Percentiles rank a stretch among this genome's conserved stretches.
Conservation (phyloP, 768 basidiomycete genomes). For the Hypholoma fasciculare region DNA sequence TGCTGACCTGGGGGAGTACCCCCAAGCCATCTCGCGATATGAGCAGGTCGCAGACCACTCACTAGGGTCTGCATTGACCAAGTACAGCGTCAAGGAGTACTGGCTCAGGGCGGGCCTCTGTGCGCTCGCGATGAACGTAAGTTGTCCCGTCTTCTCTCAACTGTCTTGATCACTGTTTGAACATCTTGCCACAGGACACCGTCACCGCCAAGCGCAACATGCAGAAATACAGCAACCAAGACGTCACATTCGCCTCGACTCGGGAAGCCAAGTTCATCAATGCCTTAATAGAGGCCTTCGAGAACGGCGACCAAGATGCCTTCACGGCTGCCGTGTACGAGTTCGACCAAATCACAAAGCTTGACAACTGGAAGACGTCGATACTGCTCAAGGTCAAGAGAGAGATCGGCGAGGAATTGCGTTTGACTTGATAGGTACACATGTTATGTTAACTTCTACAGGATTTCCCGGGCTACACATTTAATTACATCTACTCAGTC, state of each 20-base stretch:
- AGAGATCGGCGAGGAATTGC: conserved; percentile 53
- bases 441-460: background rate
- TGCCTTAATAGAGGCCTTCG: conserved; percentile 73
- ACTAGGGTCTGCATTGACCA: conserved; percentile 81
- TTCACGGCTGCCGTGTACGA: conserved; percentile 88
- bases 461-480: background rate
- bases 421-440: conserved; percentile 29
- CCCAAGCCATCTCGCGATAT: conserved; percentile 83
- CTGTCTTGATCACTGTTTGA: background rate
- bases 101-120: conserved; percentile 90
- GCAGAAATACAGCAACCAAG: conserved; percentile 74
- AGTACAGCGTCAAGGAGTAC: conserved; percentile 98
- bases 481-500: background rate
- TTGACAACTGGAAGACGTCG: conserved; percentile 96
- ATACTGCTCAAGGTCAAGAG: conserved; percentile 92
- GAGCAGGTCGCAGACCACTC: conserved; percentile 89
- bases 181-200: conserved; percentile 65
- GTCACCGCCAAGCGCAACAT: conserved; percentile 83
- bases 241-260: conserved; percentile 83
- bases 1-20: conserved; percentile 85
- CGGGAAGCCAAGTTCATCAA: conserved; percentile 90
- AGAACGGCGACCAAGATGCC: conserved; percentile 46
- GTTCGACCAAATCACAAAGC: conserved; percentile 87
- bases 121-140: conserved; percentile 82
- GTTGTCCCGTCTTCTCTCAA: conserved; percentile 24